Evolutionary conservation across 768 basidiomycete genomes (phyloP).

Genomic region (Antrodiella citrinella): DNA sequence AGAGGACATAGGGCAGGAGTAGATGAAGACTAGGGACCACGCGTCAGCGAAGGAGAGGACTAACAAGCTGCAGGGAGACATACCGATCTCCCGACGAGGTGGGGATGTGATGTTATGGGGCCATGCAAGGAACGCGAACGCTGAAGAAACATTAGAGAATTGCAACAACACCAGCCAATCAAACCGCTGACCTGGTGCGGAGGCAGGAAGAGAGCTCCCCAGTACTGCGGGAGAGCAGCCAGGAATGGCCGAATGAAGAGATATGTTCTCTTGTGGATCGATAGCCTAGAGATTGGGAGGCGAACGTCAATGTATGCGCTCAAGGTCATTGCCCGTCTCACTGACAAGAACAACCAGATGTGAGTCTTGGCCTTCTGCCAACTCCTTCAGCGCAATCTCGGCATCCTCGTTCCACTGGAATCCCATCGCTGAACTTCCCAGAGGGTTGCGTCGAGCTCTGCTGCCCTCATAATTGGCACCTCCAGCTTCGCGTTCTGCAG

Average conservation of each 20-base stretch:
- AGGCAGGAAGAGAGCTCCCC: constrained; percentile 34
- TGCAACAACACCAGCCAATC: not conserved
- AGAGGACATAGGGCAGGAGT: constrained; percentile 78
- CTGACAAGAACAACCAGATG: constrained; percentile 62
- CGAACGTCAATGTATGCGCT: not conserved
- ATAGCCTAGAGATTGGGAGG: not conserved
- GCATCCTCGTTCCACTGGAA: constrained; percentile 63
- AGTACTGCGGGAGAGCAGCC: not conserved
- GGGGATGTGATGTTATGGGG: constrained; percentile 26
- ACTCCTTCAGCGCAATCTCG: constrained; percentile 51
- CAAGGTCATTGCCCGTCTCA: constrained; percentile 2
- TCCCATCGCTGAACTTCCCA: constrained; percentile 45
- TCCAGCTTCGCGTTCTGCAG: constrained; percentile 61
- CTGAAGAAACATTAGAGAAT: constrained; percentile 18
- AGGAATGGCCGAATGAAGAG: not conserved
- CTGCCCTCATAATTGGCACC: constrained; percentile 49
- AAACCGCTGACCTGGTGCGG: constrained; percentile 42
- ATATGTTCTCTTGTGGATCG: not conserved
- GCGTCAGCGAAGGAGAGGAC: too few species aligned
- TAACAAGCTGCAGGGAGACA: too few species aligned
- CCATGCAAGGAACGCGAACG: constrained; percentile 66
- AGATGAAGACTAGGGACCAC: constrained; percentile 73
- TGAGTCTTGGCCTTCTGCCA: constrained; percentile 40
- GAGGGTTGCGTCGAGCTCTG: constrained; percentile 42
- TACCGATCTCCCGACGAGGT: constrained; percentile 53